Base-by-base conservation (phyloP, 352 stramenopile genomes). In the Phytophthora megakarya region DNA sequence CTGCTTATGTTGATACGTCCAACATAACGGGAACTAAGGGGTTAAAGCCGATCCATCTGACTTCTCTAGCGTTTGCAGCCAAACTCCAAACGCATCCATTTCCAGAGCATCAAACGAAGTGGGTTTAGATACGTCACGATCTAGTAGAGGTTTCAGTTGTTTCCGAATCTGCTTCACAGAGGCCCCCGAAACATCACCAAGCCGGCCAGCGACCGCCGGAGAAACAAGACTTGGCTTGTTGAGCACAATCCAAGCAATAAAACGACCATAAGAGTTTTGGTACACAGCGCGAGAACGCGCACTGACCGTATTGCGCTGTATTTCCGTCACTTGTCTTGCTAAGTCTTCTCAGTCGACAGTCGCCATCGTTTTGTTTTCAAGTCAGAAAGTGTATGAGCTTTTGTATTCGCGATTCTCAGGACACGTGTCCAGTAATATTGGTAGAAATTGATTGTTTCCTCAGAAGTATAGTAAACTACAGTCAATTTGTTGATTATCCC, bases 61-160 rank as follows among this genome's bases (percentile, higher is more conserved):
- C n/a, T 50, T 63, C 15, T 65, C 47, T 19, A 75, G 56, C n/a
- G 52, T 68, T 8, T 68, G 11, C 21, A 75, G 15, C 55, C 62
- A 75, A 8, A 25, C 32, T 1, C 46, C 55, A 46, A 68, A 63
- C 22, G 52, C 37, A 10, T 52, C 18, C 21, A 40, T 48, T 16
- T 61, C 8, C 22, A 67, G 11, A 9, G 4, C n/a, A 6, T 67
- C 44, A 54, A 75, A 61, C 1, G 9, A 1, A 25, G 67, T 19
- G 19, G 67, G 12, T 49, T 46, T 30, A n/a, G 38, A 22, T 30
- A 1, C 8, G 3, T 56, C 40, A 22, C 51, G 42, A 16, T 55
- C 28, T 0, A 64, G 37, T 4, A 63, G 30, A 6, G 52, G 38
- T 16, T 60, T 69, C 21, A 64, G 0, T 0, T 23, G 21, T 26